A percentile compares a stretch with the other conserved stretches of the same genome.
These are phyloP conservation scores for Nyssa sinensis DNA, from an alignment of 148 eudicot genomes.

Conservation along the genomic window DNA sequence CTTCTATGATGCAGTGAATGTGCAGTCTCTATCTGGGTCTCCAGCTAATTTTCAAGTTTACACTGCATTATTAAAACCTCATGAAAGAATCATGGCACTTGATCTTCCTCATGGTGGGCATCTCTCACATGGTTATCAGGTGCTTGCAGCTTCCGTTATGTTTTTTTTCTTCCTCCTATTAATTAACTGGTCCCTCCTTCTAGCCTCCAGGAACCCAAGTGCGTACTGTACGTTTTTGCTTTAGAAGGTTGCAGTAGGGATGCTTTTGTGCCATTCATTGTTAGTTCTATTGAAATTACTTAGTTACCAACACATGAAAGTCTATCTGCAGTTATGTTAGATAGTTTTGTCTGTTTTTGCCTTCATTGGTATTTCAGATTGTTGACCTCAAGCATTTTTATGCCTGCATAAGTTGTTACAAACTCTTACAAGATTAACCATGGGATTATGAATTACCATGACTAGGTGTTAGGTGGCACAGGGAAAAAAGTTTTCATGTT, in stretches of 20 bases:
- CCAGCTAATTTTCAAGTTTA: slow-evolving; percentile 97
- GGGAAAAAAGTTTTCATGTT: background rate
- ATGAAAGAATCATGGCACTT: slow-evolving; percentile 99
- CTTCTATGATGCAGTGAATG: slow-evolving; percentile 68
- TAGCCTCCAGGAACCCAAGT: too few species aligned
- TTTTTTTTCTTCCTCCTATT: background rate
- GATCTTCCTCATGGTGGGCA: slow-evolving; percentile 99
- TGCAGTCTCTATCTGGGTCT: slow-evolving; percentile 96
- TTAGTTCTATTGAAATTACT: too few species aligned
- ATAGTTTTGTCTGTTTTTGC: background rate
- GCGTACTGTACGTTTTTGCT: background rate
- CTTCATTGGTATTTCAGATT: too few species aligned
- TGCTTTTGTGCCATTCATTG: background rate
- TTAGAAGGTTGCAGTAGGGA: background rate
- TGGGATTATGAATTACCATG: background rate
- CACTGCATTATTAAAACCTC: slow-evolving; percentile 93
- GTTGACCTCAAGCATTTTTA: too few species aligned
- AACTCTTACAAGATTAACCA: too few species aligned
- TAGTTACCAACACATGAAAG: too few species aligned
- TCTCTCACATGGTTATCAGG: slow-evolving; percentile 99
- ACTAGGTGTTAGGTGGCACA: background rate
- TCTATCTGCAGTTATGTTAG: too few species aligned
- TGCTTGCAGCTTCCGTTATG: slow-evolving; percentile 18
- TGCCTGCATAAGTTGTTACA: too few species aligned
- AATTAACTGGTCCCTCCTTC: background rate